Percentiles rank a stretch among this genome's conserved stretches.
Conservation (phyloP, 2,329 filamentous ascomycete genomes). For the Nigrospora sphaerica region DNA sequence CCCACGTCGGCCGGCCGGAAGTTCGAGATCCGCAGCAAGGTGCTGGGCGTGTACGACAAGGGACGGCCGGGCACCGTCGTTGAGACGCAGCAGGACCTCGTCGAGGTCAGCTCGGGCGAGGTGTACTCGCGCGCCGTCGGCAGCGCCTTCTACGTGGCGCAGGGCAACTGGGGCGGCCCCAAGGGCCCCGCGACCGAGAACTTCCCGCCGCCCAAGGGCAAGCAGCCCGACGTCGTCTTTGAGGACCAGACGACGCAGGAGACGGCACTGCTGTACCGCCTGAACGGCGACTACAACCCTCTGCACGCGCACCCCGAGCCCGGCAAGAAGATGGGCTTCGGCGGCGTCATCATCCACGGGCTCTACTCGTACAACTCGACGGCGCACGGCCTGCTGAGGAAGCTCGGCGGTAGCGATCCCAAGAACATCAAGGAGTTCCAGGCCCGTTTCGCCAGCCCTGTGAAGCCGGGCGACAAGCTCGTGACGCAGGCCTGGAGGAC, state of each 20-base stretch:
- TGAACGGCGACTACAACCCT: conserved; percentile 94
- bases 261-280: conserved; percentile 70
- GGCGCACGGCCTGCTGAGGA: conserved; percentile 64
- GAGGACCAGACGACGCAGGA: conserved; percentile 64
- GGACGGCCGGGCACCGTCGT: conserved; percentile 76
- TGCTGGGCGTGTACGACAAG: conserved; percentile 85
- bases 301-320: conserved; percentile 83
- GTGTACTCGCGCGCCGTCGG: conserved; percentile 64
- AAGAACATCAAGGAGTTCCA: conserved; percentile 83
- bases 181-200: conserved; percentile 77
- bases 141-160: conserved; percentile 72
- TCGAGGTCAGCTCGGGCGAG: conserved; percentile 62
- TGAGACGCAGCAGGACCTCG: conserved; percentile 70
- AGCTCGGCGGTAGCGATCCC: conserved; percentile 69
- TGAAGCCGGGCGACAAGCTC: conserved; percentile 76
- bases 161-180: conserved; percentile 79
- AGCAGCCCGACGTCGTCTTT: conserved; percentile 63
- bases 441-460: conserved; percentile 78
- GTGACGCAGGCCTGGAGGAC: conserved; percentile 76
- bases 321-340: conserved; percentile 84
- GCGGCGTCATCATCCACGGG: conserved; percentile 82
- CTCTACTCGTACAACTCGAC: conserved; percentile 82
- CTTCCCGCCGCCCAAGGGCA: conserved; percentile 68
- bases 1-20: conserved; percentile 60
- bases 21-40: conserved; percentile 71